A percentile compares a stretch with the other conserved stretches of the same genome.
Evolutionary conservation across 148 eudicot species (phyloP).

Genomic region (Polygonum maritimum): DNA sequence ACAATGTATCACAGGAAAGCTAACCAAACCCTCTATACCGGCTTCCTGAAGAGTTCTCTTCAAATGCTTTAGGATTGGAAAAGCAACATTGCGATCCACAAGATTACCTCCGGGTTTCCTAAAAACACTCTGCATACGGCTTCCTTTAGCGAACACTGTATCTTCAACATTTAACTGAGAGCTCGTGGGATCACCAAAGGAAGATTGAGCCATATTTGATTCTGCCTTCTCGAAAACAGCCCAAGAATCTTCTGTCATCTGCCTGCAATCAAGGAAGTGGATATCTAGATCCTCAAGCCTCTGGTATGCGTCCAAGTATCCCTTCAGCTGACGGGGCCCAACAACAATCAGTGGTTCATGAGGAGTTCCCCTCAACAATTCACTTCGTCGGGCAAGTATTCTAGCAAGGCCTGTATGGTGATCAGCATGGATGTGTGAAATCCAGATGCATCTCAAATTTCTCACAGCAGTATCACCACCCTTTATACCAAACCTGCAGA

Average conservation of each 20-base stretch:
- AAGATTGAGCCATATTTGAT: slow-evolving; percentile 16
- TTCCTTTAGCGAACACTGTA: slow-evolving; percentile 56
- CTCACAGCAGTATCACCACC: slow-evolving; percentile 81
- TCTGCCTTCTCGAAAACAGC: slow-evolving; percentile 34
- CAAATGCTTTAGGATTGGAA: slow-evolving; percentile 33
- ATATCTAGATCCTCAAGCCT: slow-evolving; percentile 80
- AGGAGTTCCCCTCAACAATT: slow-evolving; percentile 49
- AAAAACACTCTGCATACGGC: slow-evolving; percentile 66
- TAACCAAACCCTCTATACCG: slow-evolving; percentile 54
- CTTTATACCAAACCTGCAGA: slow-evolving; percentile 67
- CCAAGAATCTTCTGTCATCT: slow-evolving; percentile 61
- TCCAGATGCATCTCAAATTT: slow-evolving; percentile 74
- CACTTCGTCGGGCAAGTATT: slow-evolving; percentile 78
- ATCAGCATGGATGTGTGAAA: slow-evolving; percentile 97
- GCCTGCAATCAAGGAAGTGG: slow-evolving; percentile 81
- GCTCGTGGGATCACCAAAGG: slow-evolving; percentile 11
- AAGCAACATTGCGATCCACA: slow-evolving; percentile 21
- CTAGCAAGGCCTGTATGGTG: slow-evolving; percentile 96
- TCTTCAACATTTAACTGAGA: slow-evolving; percentile 18
- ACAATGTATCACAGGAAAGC: slow-evolving; percentile 89
- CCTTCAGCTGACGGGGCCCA: slow-evolving; percentile 73
- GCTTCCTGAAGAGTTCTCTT: slow-evolving; percentile 52
- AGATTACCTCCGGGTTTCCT: slow-evolving; percentile 44
- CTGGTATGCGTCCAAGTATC: slow-evolving; percentile 79
- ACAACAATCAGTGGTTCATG: slow-evolving; percentile 75